Percentiles rank a stretch among this genome's conserved stretches.
Evolutionary conservation across 768 basidiomycete species (phyloP).

Genomic region (Boletus sp.): DNA sequence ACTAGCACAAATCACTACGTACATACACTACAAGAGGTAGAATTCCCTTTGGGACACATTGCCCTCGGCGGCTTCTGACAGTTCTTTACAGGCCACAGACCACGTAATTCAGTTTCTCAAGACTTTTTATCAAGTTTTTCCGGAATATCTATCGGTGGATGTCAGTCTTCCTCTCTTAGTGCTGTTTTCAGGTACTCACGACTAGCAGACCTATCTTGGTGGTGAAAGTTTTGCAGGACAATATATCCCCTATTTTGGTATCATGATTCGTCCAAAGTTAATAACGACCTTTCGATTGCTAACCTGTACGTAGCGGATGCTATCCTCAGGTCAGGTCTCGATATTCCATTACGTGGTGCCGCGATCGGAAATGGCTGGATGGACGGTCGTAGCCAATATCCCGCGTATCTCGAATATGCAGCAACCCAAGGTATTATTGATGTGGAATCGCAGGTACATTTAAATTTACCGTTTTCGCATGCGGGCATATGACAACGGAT

Average conservation of each 20-base stretch:
- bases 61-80: background rate
- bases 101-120: constrained; percentile 82
- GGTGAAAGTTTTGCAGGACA: constrained; percentile 98
- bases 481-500: background rate
- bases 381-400: constrained; percentile 84
- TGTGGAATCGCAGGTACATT: constrained; percentile 60
- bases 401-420: constrained; percentile 84
- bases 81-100: constrained; percentile 53
- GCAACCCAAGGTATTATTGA: constrained; percentile 78
- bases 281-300: background rate
- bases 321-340: constrained; percentile 59
- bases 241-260: constrained; percentile 95
- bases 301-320: constrained; percentile 59
- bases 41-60: constrained; percentile 11
- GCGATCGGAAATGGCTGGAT: constrained; percentile 99
- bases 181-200: constrained; percentile 7
- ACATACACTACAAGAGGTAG: constrained; percentile 70
- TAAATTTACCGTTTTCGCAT: background rate
- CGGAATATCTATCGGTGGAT: constrained; percentile 79
- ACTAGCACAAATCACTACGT: constrained; percentile 83
- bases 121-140: constrained; percentile 90
- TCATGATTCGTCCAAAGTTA: constrained; percentile 12
- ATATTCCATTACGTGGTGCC: constrained; percentile 66
- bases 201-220: constrained; percentile 83
- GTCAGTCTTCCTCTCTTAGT: constrained; percentile 46